Conservation (phyloP, 495 filamentous ascomycete genomes). For the Cladorrhinum samala region DNA sequence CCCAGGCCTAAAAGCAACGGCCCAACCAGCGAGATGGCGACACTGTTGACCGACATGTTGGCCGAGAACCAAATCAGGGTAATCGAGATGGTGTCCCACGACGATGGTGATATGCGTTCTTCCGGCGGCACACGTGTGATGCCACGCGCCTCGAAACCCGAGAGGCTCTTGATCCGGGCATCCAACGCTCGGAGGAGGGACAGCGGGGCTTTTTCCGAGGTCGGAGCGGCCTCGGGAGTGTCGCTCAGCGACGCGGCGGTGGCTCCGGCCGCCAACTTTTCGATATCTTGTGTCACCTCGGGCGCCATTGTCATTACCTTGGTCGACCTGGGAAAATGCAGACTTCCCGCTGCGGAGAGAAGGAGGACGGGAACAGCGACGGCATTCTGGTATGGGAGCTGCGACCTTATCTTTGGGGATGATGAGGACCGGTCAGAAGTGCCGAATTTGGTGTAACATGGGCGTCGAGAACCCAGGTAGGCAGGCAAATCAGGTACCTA, state of each 20-base stretch:
- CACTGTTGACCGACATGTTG: constrained; percentile 71
- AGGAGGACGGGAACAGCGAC: not conserved
- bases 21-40: constrained; percentile 69
- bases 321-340: not conserved
- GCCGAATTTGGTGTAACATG: not conserved
- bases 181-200: not conserved
- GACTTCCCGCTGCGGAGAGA: not conserved
- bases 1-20: constrained; percentile 62
- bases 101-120: constrained; percentile 53
- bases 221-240: not conserved
- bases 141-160: constrained; percentile 60
- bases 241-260: constrained; percentile 6
- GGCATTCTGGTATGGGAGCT: not conserved
- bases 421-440: not conserved
- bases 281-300: constrained; percentile 30
- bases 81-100: constrained; percentile 56
- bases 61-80: constrained; percentile 67
- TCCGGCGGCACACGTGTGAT: constrained; percentile 61
- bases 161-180: constrained; percentile 28
- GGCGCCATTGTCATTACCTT: constrained; percentile 2
- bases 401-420: not conserved
- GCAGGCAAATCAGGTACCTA: too few species aligned
- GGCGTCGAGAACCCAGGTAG: not conserved
- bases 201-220: not conserved
- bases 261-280: constrained; percentile 16